phyloP scores from a whole-genome alignment of 2,329 filamentous ascomycete genomes.

The Lasiodiplodia hormozganensis region DNA sequence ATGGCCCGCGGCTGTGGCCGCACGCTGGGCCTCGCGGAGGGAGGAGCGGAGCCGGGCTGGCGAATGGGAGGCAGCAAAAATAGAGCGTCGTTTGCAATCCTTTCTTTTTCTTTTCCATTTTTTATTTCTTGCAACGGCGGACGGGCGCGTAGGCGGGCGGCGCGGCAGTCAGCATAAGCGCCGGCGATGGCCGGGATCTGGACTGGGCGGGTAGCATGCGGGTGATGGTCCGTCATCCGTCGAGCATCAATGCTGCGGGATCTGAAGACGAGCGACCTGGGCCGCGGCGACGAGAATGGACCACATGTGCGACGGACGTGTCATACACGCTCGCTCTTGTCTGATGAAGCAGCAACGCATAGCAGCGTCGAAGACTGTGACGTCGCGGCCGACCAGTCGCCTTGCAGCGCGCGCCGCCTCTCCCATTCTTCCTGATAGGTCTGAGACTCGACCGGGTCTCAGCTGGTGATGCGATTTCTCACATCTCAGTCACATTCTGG shows the following conservation, averaged over 20 bases:
- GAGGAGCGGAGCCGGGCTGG: background rate
- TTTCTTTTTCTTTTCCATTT: slow-evolving; percentile 8
- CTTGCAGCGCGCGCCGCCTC: slow-evolving; percentile 14
- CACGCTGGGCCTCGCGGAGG: background rate
- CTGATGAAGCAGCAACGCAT: background rate
- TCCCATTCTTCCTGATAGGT: slow-evolving; percentile 23
- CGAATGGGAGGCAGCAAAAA: background rate
- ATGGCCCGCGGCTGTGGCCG: slow-evolving; percentile 11
- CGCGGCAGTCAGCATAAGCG: slow-evolving; percentile 27
- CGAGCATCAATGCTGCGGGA: slow-evolving; percentile 21
- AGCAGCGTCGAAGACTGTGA: slow-evolving; percentile 3
- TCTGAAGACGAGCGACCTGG: slow-evolving; percentile 24
- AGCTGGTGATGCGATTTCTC: slow-evolving; percentile 21
- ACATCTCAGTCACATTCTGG: slow-evolving; percentile 25
- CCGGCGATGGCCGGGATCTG: slow-evolving; percentile 20
- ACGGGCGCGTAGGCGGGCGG: slow-evolving; percentile 25
- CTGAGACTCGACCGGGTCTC: slow-evolving; percentile 12
- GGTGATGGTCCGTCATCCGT: slow-evolving; percentile 6
- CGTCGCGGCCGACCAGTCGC: slow-evolving; percentile 12
- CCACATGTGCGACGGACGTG: slow-evolving; percentile 25
- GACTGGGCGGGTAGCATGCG: background rate
- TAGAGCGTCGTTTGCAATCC: background rate
- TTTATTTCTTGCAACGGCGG: background rate
- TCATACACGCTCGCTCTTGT: slow-evolving; percentile 19
- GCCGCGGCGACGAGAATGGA: slow-evolving; percentile 18